These are phyloP conservation scores for Mycena crocata DNA, from an alignment of 768 basidiomycete genomes.

Conservation along the genomic window DNA sequence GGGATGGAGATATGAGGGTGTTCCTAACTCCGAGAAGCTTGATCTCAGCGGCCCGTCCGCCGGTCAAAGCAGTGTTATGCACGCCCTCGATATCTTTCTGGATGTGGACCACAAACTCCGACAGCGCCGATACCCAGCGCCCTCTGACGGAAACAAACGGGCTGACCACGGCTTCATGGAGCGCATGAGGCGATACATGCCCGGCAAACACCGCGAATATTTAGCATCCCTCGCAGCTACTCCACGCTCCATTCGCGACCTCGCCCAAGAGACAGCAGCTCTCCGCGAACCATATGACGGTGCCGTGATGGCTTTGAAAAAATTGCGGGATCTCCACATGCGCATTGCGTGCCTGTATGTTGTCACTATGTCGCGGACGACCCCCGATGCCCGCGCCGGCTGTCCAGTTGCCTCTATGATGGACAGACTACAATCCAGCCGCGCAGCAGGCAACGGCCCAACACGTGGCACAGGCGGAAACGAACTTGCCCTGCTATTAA, in stretches of 20 bases:
- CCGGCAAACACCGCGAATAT: constrained; percentile 89
- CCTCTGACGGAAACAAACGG: constrained; percentile 73
- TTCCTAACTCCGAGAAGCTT: constrained; percentile 65
- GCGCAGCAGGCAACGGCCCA: constrained; percentile 57
- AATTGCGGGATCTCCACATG: constrained; percentile 89
- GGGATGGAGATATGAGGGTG: constrained; percentile 85
- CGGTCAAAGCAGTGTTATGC: constrained; percentile 94
- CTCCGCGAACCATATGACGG: constrained; percentile 83
- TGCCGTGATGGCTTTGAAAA: constrained; percentile 83
- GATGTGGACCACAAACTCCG: constrained; percentile 90
- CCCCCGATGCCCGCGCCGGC: constrained; percentile 55
- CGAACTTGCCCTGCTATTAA: constrained; percentile 82
- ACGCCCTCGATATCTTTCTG: constrained; percentile 85
- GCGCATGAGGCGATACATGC: constrained; percentile 96
- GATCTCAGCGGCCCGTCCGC: constrained; percentile 91
- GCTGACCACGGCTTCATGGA: constrained; percentile 88
- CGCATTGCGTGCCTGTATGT: constrained; percentile 89
- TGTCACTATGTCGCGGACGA: constrained; percentile 82
- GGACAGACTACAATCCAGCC: constrained; percentile 55
- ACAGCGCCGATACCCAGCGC: constrained; percentile 72
- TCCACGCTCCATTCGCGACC: constrained; percentile 71
- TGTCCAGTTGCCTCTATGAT: constrained; percentile 70
- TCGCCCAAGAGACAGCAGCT: constrained; percentile 66
- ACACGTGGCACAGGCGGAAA: constrained; percentile 93
- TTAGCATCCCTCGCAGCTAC: constrained; percentile 72